Conservation (phyloP, 2,329 filamentous ascomycete species). For the Seiridium cupressi region DNA sequence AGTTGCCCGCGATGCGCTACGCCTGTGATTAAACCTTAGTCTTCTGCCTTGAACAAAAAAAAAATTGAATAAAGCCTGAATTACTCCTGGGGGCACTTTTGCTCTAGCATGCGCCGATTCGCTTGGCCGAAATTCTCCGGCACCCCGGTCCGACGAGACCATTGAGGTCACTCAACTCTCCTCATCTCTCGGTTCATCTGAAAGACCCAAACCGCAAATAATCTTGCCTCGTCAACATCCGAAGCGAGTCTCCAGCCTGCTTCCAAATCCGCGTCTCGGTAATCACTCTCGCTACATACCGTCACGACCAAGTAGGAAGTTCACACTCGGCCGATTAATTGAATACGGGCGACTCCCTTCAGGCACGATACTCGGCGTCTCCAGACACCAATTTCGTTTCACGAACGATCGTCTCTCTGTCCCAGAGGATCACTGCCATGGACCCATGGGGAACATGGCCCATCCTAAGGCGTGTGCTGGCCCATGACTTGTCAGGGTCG, state of each 20-base stretch:
- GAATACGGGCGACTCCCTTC: neutral
- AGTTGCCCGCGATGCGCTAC: neutral
- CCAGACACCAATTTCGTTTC: neutral
- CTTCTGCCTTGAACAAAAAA: neutral
- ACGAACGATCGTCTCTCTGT: conserved; percentile 1
- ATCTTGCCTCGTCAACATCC: conserved; percentile 12
- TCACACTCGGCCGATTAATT: conserved; percentile 6
- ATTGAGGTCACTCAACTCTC: conserved; percentile 10
- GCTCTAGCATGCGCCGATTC: neutral
- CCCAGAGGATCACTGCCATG: neutral
- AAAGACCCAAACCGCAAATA: conserved; percentile 4
- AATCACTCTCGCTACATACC: neutral
- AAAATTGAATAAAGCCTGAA: neutral
- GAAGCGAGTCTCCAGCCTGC: conserved; percentile 7
- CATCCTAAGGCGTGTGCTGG: neutral
- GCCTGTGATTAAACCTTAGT: neutral
- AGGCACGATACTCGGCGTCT: neutral
- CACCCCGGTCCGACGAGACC: conserved; percentile 19
- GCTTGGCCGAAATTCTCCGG: conserved; percentile 20
- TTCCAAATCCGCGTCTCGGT: conserved; percentile 7
- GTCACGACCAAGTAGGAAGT: conserved; percentile 8
- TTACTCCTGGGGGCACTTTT: neutral
- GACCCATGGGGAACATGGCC: neutral
- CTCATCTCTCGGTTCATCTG: conserved; percentile 6
- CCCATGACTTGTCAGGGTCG: neutral